Evolutionary conservation across 2,329 filamentous ascomycete genomes (phyloP), one percentile per base, ranked within the genome.

Genomic region (Furcasterigmium furcatum): DNA sequence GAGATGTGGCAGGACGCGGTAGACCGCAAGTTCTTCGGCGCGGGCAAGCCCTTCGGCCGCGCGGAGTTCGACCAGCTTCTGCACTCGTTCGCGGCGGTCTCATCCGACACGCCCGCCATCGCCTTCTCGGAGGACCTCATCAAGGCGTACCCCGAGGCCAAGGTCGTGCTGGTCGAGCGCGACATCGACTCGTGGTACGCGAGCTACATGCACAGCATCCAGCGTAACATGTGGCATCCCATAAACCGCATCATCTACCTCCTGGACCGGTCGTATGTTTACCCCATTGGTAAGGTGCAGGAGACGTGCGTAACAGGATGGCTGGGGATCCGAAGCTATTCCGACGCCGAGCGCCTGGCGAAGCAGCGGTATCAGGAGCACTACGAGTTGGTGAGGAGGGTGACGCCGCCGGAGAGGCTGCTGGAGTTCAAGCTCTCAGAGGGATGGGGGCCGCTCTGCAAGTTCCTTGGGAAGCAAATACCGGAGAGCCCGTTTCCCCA

Each of bases 71-170:
- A 57, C 24, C 52, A 53, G 45, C 41, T 57, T 4, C 52, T 55
- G 7, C 50, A 51, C 32, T 47, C 43, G 6, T 53, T 46, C 14
- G 51, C 50, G 2, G 70, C 66, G 12, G 62, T 65, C 13, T 70
- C 67, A 5, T 54, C 51, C 12, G 71, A 74, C 47, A 52, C 62
- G 2, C 70, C 70, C 1, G 61, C 61, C 4, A 60, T 55, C 22
- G 52, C 64, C 25, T 59, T 71, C 16, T 59, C 47, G 14, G 58
- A 61, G 27, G 68, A 72, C 39, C 52, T 73, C 20, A 49, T 72
- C 43, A 58, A 64, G 24, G 47, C 71, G n/a, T 72, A 71, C 45
- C 70, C 71, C 0, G 59, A 71, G 21, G 69, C 70, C 9, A 65
- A 64, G 41, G 66, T 72, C 9, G 63, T 73, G 20, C 62, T 62